These are phyloP conservation scores for Boletus smithii DNA, from an alignment of 1,284 basidiomycete genomes.

Conservation along the genomic window DNA sequence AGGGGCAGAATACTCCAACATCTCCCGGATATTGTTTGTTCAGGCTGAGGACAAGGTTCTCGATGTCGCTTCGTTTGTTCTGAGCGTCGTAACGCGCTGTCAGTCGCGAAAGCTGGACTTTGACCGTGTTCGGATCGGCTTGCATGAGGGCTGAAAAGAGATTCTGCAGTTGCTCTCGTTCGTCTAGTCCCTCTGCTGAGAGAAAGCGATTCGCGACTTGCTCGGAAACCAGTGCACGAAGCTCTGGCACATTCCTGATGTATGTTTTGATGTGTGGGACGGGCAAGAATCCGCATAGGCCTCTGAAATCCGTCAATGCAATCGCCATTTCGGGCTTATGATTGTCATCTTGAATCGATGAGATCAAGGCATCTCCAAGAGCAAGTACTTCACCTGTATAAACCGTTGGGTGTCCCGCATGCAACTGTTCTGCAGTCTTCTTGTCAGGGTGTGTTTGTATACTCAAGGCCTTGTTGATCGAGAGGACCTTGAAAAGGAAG, in stretches of 20 bases:
- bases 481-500: conserved; percentile 92
- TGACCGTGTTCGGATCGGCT: conserved; percentile 52
- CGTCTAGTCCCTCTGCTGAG: conserved; percentile 44
- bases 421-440: conserved; percentile 75
- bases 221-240: conserved; percentile 68
- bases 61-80: conserved; percentile 45
- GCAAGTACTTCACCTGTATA: conserved; percentile 72
- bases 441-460: conserved; percentile 99
- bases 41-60: conserved; percentile 70
- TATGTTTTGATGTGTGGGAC: conserved; percentile 66
- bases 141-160: conserved; percentile 87
- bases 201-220: conserved; percentile 49
- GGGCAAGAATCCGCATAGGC: conserved; percentile 90
- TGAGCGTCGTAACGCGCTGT: conserved; percentile 59
- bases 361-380: conserved; percentile 2
- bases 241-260: conserved; percentile 74
- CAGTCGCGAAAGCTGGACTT: conserved; percentile 56
- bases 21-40: conserved; percentile 87
- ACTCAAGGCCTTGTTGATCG: conserved; percentile 91
- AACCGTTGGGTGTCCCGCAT: conserved; percentile 73
- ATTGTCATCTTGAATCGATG: conserved; percentile 60
- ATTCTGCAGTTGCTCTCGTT: conserved; percentile 44
- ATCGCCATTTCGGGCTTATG: conserved; percentile 99
- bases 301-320: conserved; percentile 88
- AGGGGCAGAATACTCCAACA: conserved; percentile 92